Evolutionary conservation across 148 eudicot genomes (phyloP).

Genomic region (Dianthus caryophyllus): DNA sequence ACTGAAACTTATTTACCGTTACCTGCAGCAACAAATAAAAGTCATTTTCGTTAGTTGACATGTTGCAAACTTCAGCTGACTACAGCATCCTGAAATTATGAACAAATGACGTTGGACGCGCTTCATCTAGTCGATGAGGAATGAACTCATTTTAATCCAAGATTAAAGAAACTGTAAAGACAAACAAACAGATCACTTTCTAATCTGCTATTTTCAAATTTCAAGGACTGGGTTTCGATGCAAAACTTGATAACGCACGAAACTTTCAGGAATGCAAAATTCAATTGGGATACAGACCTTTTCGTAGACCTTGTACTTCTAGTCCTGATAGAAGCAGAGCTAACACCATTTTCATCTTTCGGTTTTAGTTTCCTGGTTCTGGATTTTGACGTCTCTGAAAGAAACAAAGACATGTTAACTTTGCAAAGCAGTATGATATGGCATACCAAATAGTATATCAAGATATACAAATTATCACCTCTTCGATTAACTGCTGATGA

Average conservation of each 20-base stretch:
- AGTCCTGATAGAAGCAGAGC: slow-evolving; percentile 32
- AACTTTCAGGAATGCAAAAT: background rate
- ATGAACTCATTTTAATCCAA: background rate
- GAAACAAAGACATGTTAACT: slow-evolving; percentile 7
- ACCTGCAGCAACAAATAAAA: slow-evolving; percentile 23
- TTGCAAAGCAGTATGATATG: background rate
- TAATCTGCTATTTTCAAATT: background rate
- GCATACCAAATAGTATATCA: background rate
- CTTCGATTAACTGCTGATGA: slow-evolving; percentile 36
- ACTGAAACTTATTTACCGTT: background rate
- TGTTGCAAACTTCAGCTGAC: background rate
- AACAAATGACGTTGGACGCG: background rate
- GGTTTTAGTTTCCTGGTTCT: slow-evolving; percentile 41
- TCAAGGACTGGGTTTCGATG: too few relatives aligned
- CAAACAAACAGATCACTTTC: background rate
- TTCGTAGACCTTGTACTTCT: slow-evolving; percentile 45
- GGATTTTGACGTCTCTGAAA: slow-evolving; percentile 45
- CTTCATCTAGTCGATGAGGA: background rate
- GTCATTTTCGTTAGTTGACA: background rate
- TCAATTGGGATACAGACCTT: slow-evolving; percentile 34
- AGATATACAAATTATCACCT: slow-evolving; percentile 32
- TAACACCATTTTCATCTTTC: slow-evolving; percentile 30
- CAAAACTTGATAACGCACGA: background rate
- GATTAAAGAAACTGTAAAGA: too few relatives aligned
- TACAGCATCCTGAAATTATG: background rate